Conservation (phyloP, 768 basidiomycete species). For the Suillus bovinus region DNA sequence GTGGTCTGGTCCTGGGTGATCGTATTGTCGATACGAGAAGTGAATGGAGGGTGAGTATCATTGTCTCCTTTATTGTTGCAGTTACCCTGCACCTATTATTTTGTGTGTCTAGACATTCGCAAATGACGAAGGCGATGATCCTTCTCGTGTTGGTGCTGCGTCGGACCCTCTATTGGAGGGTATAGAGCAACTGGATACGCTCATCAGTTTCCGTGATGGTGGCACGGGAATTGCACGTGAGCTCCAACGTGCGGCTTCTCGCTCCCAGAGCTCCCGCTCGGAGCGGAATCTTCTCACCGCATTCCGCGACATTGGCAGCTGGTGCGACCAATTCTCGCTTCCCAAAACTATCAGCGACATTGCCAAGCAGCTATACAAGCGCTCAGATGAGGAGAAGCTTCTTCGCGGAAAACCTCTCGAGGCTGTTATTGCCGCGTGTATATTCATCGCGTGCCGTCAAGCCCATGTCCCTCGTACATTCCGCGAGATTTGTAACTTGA, state of each 20-base stretch:
- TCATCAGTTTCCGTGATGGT: conserved; percentile 94
- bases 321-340: conserved; percentile 95
- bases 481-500: conserved; percentile 91
- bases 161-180: conserved; percentile 92
- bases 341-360: conserved; percentile 94
- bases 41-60: conserved; percentile 88
- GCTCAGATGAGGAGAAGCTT: conserved; percentile 93
- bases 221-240: conserved; percentile 90
- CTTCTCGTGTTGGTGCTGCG: conserved; percentile 98
- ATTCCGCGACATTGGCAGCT: conserved; percentile 88
- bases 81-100: conserved; percentile 24
- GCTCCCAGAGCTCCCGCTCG: conserved; percentile 73
- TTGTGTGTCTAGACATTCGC: conserved; percentile 85
- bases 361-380: conserved; percentile 96
- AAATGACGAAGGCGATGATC: conserved; percentile 99
- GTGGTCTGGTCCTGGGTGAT: conserved; percentile 94
- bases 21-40: conserved; percentile 96
- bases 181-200: conserved; percentile 91
- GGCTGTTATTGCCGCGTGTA: conserved; percentile 95
- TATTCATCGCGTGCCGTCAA: conserved; percentile 96
- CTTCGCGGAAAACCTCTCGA: conserved; percentile 89
- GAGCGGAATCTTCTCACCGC: conserved; percentile 86
- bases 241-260: conserved; percentile 88
- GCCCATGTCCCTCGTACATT: conserved; percentile 96
- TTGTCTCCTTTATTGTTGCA: conserved; percentile 15